phyloP scores from a whole-genome alignment of 1,139 yeast genomes.

The Suhomyces maxii region DNA sequence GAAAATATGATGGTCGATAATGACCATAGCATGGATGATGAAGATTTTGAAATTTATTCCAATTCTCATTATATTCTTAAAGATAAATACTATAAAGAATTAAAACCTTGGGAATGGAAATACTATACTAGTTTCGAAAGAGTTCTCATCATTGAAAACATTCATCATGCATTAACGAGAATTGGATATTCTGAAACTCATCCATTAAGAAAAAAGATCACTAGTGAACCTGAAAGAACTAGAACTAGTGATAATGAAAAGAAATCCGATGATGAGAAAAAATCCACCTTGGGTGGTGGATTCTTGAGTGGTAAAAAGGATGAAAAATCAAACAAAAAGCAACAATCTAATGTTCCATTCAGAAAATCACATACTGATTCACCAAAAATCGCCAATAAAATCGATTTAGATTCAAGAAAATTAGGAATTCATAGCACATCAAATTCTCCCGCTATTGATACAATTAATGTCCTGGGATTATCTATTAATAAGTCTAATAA shows the following conservation, averaged over 20 bases:
- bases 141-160: constrained; percentile 31
- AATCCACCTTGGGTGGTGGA: constrained; percentile 25
- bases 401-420: constrained; percentile 4
- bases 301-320: constrained; percentile 12
- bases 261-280: constrained; percentile 13
- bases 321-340: constrained; percentile 4
- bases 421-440: constrained; percentile 7
- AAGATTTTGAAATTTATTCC: constrained; percentile 7
- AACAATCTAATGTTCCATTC: constrained; percentile 12
- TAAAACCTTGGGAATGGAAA: constrained; percentile 43
- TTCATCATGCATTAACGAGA: constrained; percentile 42
- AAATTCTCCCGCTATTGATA: constrained; percentile 11
- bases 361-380: constrained; percentile 23
- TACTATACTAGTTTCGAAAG: constrained; percentile 37
- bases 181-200: constrained; percentile 48
- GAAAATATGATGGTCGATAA: constrained; percentile 14
- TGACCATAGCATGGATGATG: constrained; percentile 12
- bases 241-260: not conserved
- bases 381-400: constrained; percentile 15
- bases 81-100: constrained; percentile 45
- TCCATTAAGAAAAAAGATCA: constrained; percentile 42
- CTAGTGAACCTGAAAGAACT: constrained; percentile 16
- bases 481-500: not conserved
- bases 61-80: constrained; percentile 28
- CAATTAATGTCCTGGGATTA: not conserved